Evolutionary conservation across 225 moss, liverwort and hornwort species (phyloP).

Genomic region (Bryum argenteum): DNA sequence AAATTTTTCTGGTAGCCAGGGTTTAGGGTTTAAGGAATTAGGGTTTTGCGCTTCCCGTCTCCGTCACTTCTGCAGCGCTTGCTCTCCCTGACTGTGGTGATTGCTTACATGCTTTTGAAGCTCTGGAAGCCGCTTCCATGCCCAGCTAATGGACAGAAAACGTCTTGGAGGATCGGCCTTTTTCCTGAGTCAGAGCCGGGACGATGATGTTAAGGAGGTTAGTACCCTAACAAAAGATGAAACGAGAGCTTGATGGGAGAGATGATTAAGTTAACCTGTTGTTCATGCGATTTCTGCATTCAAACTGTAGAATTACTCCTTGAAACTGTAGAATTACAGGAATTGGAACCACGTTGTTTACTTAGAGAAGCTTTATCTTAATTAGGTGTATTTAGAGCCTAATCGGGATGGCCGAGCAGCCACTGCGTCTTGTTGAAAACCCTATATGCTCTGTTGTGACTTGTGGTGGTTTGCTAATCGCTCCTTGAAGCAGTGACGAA

Average conservation of each 20-base stretch:
- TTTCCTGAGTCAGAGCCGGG: background rate
- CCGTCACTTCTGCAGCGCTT: background rate
- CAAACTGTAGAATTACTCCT: no score
- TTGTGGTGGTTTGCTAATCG: background rate
- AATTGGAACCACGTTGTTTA: background rate
- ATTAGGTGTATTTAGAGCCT: no score
- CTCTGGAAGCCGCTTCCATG: background rate
- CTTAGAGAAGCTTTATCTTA: no score
- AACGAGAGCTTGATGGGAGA: background rate
- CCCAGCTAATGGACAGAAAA: slow-evolving; percentile 30
- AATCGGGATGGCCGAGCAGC: no score
- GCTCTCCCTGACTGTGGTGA: background rate
- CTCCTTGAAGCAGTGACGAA: background rate
- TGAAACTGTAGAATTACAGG: background rate
- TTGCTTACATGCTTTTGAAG: background rate
- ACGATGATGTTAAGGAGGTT: slow-evolving; percentile 30
- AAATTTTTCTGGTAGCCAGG: background rate
- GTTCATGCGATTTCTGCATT: background rate
- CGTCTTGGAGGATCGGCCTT: slow-evolving; percentile 2
- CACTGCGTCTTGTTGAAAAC: no score
- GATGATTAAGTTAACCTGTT: background rate
- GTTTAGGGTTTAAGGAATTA: background rate
- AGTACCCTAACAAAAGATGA: background rate
- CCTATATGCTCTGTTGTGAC: background rate
- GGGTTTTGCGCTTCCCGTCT: background rate